phyloP scores from a whole-genome alignment of 1,284 basidiomycete species.

The Bjerkandera adusta region DNA sequence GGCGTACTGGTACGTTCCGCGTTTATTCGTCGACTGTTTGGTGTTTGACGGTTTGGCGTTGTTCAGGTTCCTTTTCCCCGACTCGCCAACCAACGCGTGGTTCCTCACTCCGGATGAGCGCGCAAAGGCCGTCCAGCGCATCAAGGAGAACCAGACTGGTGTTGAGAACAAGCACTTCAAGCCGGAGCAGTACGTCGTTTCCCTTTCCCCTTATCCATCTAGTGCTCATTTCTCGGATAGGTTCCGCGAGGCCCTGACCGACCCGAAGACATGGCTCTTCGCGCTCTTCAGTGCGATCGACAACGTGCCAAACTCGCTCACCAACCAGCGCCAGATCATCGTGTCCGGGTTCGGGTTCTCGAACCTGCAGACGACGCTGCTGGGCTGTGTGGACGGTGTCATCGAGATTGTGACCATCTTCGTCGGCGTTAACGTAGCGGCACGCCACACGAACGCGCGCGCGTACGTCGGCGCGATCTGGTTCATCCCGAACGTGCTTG shows the following conservation, averaged over 20 bases:
- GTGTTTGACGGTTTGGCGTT: not conserved
- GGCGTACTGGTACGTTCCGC: slow-evolving; percentile 53
- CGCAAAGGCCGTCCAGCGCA: slow-evolving; percentile 61
- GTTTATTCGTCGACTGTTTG: slow-evolving; percentile 41
- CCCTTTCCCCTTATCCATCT: not conserved
- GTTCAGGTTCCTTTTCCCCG: slow-evolving; percentile 65
- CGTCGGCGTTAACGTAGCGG: slow-evolving; percentile 57
- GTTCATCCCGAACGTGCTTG: slow-evolving; percentile 62
- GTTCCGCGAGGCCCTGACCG: slow-evolving; percentile 62
- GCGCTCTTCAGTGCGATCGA: slow-evolving; percentile 60
- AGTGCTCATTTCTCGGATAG: slow-evolving; percentile 36
- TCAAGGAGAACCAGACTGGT: slow-evolving; percentile 47
- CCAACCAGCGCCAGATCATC: slow-evolving; percentile 70
- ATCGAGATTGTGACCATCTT: slow-evolving; percentile 68
- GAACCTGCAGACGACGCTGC: slow-evolving; percentile 62
- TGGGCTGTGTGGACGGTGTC: slow-evolving; percentile 65
- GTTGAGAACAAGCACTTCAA: slow-evolving; percentile 41
- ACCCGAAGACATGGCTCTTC: slow-evolving; percentile 74
- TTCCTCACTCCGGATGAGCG: slow-evolving; percentile 65
- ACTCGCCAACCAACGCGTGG: slow-evolving; percentile 69
- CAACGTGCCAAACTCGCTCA: slow-evolving; percentile 69
- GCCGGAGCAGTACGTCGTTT: slow-evolving; percentile 38
- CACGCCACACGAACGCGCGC: slow-evolving; percentile 52
- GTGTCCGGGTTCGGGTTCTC: slow-evolving; percentile 69
- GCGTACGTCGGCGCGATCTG: slow-evolving; percentile 62